These are phyloP conservation scores for Hypericum perforatum DNA, from an alignment of 345 rosid genomes.

Conservation along the genomic window DNA sequence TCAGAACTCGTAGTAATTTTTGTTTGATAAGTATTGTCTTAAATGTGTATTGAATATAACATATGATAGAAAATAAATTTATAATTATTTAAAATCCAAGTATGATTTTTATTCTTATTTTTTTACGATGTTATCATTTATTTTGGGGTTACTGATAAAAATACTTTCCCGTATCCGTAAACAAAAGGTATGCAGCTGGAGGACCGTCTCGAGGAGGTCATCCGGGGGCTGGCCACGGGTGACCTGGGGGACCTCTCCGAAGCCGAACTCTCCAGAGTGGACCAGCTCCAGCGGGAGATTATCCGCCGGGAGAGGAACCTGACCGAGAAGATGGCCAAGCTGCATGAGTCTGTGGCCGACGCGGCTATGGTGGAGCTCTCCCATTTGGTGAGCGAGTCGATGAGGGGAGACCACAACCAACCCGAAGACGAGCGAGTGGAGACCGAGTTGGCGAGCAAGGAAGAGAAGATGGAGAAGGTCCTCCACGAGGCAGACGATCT, in stretches of 20 bases:
- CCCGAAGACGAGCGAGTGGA: not conserved
- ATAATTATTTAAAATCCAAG: too few relatives aligned
- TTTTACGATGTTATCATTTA: too few relatives aligned
- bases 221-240: constrained; percentile 23
- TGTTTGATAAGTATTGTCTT: too few relatives aligned
- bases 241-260: constrained; percentile 34
- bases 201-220: constrained; percentile 17
- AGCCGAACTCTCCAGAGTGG: constrained; percentile 21
- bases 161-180: too few relatives aligned
- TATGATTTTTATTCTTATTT: too few relatives aligned
- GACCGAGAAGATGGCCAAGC: constrained; percentile 30
- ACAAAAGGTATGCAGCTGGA: constrained; percentile 20
- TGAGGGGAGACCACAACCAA: not conserved
- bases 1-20: too few relatives aligned
- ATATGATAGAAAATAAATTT: too few relatives aligned
- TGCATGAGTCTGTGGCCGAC: constrained; percentile 34
- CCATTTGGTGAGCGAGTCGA: constrained; percentile 18
- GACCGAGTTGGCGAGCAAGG: not conserved
- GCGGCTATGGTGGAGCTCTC: constrained; percentile 39
- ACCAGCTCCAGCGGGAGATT: constrained; percentile 20
- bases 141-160: too few relatives aligned
- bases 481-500: too few relatives aligned
- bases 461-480: constrained; percentile 1
- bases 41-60: too few relatives aligned
- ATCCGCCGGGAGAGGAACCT: constrained; percentile 29